Evolutionary conservation across 2,329 filamentous ascomycete species (phyloP).

Genomic region (Pseudofabraea citricarpa): DNA sequence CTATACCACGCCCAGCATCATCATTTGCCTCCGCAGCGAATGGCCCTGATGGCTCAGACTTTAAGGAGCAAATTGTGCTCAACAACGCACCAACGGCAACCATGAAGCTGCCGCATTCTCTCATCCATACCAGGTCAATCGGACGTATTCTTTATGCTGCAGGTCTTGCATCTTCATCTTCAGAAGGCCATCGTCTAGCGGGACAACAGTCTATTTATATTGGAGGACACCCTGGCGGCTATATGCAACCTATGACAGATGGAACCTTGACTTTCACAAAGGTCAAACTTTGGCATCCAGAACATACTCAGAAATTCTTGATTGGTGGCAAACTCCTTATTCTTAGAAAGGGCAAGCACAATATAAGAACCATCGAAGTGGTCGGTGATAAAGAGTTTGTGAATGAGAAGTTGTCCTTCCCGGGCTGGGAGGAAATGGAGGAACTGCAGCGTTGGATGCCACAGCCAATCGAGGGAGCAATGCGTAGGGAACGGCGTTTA

Average conservation of each 20-base stretch:
- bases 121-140: conserved; percentile 51
- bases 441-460: neutral
- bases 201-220: conserved; percentile 54
- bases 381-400: conserved; percentile 45
- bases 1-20: conserved; percentile 4
- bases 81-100: conserved; percentile 49
- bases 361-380: conserved; percentile 56
- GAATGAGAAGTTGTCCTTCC: neutral
- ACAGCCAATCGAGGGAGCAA: neutral
- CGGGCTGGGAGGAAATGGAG: neutral
- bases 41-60: conserved; percentile 1
- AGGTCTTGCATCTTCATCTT: conserved; percentile 50
- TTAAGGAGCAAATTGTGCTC: conserved; percentile 15
- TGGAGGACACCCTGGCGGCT: conserved; percentile 43
- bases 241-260: conserved; percentile 37
- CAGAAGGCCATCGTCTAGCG: conserved; percentile 56
- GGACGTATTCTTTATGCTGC: conserved; percentile 54
- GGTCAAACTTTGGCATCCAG: conserved; percentile 53
- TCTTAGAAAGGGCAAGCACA: conserved; percentile 59
- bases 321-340: conserved; percentile 55
- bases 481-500: too few relatives aligned
- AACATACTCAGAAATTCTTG: conserved; percentile 55
- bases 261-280: conserved; percentile 56
- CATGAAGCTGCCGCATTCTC: conserved; percentile 52
- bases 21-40: conserved; percentile 3